These are phyloP conservation scores for Salix brachista DNA, from an alignment of 345 rosid genomes.

Conservation along the genomic window DNA sequence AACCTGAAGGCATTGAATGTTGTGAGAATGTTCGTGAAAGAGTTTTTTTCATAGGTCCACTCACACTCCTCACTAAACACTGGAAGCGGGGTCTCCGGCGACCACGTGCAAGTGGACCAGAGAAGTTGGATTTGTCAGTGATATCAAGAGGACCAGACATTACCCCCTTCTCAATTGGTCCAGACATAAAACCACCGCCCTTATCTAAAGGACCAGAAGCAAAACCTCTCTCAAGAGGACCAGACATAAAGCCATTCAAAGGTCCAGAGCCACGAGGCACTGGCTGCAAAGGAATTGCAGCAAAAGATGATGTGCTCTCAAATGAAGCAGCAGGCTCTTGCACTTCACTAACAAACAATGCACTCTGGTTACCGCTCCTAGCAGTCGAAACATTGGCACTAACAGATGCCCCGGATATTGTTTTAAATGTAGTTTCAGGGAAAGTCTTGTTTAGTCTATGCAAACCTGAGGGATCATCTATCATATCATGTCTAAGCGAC, in stretches of 20 bases:
- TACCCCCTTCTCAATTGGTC: conserved; percentile 86
- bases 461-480: conserved; percentile 64
- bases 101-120: conserved; percentile 81
- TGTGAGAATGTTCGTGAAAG: conserved; percentile 77
- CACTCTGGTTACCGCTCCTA: conserved; percentile 79
- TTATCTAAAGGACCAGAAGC: conserved; percentile 92
- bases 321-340: conserved; percentile 94
- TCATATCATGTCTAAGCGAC: conserved; percentile 68
- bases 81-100: conserved; percentile 63
- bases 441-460: conserved; percentile 53
- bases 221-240: conserved; percentile 86
- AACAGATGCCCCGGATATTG: conserved; percentile 96
- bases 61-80: conserved; percentile 74
- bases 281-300: conserved; percentile 90
- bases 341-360: conserved; percentile 57
- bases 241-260: conserved; percentile 82
- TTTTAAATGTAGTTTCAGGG: conserved; percentile 83
- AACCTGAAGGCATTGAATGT: conserved; percentile 59
- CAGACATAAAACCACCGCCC: conserved; percentile 86
- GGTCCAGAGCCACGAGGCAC: conserved; percentile 90
- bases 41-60: conserved; percentile 83
- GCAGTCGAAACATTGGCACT: conserved; percentile 97
- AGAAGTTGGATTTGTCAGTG: conserved; percentile 74
- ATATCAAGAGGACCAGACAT: conserved; percentile 97
- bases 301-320: conserved; percentile 91